Base-by-base conservation (phyloP, 495 filamentous ascomycete species). In the Neurospora sp. region DNA sequence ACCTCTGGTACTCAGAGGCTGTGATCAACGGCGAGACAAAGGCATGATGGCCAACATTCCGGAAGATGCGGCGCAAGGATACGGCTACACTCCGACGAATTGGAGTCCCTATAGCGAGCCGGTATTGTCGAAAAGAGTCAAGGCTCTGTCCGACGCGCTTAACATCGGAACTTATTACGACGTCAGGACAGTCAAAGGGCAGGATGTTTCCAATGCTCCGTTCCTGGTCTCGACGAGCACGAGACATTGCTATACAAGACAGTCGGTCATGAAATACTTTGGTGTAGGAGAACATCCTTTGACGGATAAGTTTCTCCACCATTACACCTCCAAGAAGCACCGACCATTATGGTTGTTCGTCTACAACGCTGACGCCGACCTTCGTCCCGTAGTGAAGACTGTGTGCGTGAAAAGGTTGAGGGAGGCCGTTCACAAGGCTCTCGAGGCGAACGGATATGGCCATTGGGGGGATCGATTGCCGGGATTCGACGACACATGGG, bases 361-460 rank as follows among this genome's bases (percentile, higher is more conserved):
- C 2, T 77, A 80, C 61, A 72, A 41, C 69, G 14, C 0, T 48
- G 73, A 40, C 38, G 77, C 71, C 8, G 84, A 68, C 20, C 79
- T 72, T 38, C 85, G 83, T 37, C 79, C 82, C 18, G 85, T 89
- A 53, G 86, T 93, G 18, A 85, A 89, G 48, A 85, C 79, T 5
- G 87, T 82, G 84, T 80, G 82, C 9, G 78, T 77, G 38, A 85
- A 86, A 76, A 85, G 86, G 79, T 48, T 89, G 10, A 79, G 83
- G 40, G 76, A 81, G 22, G 90, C 90, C 0, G 83, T 94, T 44
- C 74, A 73, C 69, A 82, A 87, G 68, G 87, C 86, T 20, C 80
- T 94, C 74, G 84, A 79, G 72, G 83, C 79, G 40, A 83, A 80
- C 69, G 90, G 90, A 1, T 90, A 86, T 74, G 86, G 88, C 76